A percentile compares a stretch with the other conserved stretches of the same genome.
Conservation (phyloP, 2,329 filamentous ascomycete species). For the Cladosporium sp. region DNA sequence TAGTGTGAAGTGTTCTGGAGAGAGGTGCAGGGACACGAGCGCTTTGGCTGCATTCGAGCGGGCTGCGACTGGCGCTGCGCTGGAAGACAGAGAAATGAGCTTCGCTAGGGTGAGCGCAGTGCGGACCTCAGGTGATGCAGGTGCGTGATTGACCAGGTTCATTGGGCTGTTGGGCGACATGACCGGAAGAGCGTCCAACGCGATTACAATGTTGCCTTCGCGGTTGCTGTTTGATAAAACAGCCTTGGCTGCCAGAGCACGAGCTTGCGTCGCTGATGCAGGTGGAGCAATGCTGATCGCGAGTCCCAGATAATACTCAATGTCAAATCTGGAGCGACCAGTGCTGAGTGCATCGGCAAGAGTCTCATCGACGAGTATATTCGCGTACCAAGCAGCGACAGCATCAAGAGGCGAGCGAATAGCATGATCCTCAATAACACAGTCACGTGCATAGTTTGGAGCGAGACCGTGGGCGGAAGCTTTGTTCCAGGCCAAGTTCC, state of each 20-base stretch:
- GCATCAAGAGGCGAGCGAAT: slow-evolving; percentile 86
- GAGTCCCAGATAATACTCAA: slow-evolving; percentile 55
- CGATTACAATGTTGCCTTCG: slow-evolving; percentile 47
- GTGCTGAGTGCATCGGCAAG: slow-evolving; percentile 56
- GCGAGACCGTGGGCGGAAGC: slow-evolving; percentile 65
- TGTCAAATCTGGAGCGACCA: slow-evolving; percentile 37
- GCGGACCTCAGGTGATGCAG: slow-evolving; percentile 53
- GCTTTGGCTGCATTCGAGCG: slow-evolving; percentile 36
- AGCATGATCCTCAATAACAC: slow-evolving; percentile 77
- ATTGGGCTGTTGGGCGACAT: slow-evolving; percentile 31
- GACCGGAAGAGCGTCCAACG: slow-evolving; percentile 50
- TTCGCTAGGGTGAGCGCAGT: slow-evolving; percentile 58
- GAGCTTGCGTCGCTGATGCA: slow-evolving; percentile 65
- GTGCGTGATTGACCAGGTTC: slow-evolving; percentile 51
- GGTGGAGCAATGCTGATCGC: slow-evolving; percentile 72
- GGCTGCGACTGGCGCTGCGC: slow-evolving; percentile 24
- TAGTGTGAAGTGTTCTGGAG: slow-evolving; percentile 38
- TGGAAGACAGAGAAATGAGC: slow-evolving; percentile 46
- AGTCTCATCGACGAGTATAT: slow-evolving; percentile 64
- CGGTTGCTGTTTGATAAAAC: slow-evolving; percentile 54
- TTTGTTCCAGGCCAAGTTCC: slow-evolving; percentile 85
- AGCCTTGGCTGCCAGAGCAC: slow-evolving; percentile 56
- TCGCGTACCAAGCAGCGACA: slow-evolving; percentile 87
- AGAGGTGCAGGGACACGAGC: slow-evolving; percentile 38
- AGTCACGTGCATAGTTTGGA: slow-evolving; percentile 70